Base-by-base conservation (phyloP, 2,329 filamentous ascomycete genomes). In the Pleurostoma richardsiae region DNA sequence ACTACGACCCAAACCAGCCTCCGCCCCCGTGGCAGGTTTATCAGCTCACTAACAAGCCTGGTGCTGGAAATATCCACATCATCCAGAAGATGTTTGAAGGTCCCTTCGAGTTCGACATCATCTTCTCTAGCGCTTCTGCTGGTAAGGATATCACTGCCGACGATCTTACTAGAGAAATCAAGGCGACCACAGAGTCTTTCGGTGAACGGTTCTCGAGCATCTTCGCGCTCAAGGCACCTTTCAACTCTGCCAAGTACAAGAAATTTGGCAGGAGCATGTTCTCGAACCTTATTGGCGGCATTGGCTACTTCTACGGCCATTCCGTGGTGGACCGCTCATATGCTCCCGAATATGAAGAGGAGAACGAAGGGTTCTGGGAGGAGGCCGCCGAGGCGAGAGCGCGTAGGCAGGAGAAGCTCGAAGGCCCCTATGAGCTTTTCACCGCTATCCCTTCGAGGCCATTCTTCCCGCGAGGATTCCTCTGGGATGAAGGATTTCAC, bases 401-500 rank as follows among this genome's bases (percentile, higher is more conserved):
- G 28, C 81, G 83, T 49, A 83, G 81, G 46, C 69, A 81, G 52
- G 83, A 90, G 53, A 74, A 82, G 49, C 68, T 85, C 1, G 90
- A 95, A 60, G 89, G 89, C 0, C 90, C 92, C 2, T 88, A 85
- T 46, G 89, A 96, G 64, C 79, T 99, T 3, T 97, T 91, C 63
- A 95, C 91, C 5, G 89, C 85, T 57, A 85, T 97, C 47, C 94
- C 94, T 0, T 97, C 92, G 6, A 78, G 94, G 4, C 88, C 94
- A 0, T 99, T 99, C 73, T 99, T 99, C 69, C 94, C 94, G 1
- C 80, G 94, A 51, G 94, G 94, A 1, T 99, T 99, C 64, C 76
- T 97, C 4, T 99, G 94, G 94, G 94, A 99, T 58, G 94, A 99
- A 65, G 94, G 94, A 1, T 99, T 97, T 68, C 94, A 99, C 60